These are phyloP conservation scores for Funneliformis geosporum DNA, from an alignment of 192 early-diverging fungal species.

Conservation along the genomic window DNA sequence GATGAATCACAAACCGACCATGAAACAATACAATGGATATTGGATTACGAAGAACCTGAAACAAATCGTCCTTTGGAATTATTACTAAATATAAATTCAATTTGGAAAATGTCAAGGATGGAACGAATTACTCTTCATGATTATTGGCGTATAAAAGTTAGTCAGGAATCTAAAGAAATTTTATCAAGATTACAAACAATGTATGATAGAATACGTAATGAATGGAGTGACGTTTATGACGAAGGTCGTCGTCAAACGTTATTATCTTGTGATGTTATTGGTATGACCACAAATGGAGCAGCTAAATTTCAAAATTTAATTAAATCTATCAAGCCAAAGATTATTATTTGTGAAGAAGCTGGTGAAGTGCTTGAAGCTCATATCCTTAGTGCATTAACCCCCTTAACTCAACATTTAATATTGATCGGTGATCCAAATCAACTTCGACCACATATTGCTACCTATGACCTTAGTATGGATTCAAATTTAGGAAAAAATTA, in stretches of 20 bases:
- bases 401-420: slow-evolving; percentile 54
- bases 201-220: background rate
- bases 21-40: too few species aligned
- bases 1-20: background rate
- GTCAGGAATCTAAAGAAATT: slow-evolving; percentile 28
- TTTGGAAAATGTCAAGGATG: slow-evolving; percentile 52
- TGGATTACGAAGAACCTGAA: background rate
- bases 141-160: slow-evolving; percentile 39
- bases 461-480: slow-evolving; percentile 34
- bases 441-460: background rate
- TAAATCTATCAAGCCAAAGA: slow-evolving; percentile 43
- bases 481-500: slow-evolving; percentile 42
- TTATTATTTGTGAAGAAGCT: slow-evolving; percentile 41
- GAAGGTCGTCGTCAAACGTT: slow-evolving; percentile 40
- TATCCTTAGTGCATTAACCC: slow-evolving; percentile 48
- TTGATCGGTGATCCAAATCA: slow-evolving; percentile 54
- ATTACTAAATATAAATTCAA: slow-evolving; percentile 32
- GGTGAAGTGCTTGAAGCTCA: slow-evolving; percentile 56
- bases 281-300: too few species aligned
- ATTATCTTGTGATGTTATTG: background rate
- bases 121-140: slow-evolving; percentile 47
- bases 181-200: slow-evolving; percentile 17
- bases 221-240: slow-evolving; percentile 38
- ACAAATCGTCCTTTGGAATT: slow-evolving; percentile 34
- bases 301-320: slow-evolving; percentile 45